phyloP scores from a whole-genome alignment of 2,329 filamentous ascomycete species.

The Trichophyton verrucosum region DNA sequence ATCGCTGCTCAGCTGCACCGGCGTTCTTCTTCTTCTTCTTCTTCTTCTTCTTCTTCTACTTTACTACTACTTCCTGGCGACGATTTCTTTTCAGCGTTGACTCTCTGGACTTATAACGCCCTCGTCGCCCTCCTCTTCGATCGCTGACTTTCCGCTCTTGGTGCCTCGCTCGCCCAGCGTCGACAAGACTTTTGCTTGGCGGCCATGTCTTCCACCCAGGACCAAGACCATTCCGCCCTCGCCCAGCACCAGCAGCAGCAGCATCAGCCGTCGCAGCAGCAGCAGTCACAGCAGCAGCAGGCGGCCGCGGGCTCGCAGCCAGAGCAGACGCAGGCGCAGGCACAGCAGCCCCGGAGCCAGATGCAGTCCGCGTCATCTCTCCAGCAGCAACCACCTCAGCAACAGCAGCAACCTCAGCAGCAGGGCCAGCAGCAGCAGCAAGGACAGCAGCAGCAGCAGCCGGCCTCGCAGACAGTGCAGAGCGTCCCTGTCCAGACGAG shows the following conservation, averaged over 20 bases:
- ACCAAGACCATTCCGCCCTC: conserved; percentile 21
- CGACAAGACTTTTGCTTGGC: conserved; percentile 15
- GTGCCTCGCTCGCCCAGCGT: background rate
- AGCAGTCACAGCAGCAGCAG: conserved; percentile 3
- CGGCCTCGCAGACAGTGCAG: conserved; percentile 15
- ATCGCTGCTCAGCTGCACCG: background rate
- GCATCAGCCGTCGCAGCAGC: conserved; percentile 4
- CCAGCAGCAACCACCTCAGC: conserved; percentile 13
- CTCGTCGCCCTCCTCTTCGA: background rate
- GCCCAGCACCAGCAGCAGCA: conserved; percentile 10
- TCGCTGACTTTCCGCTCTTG: conserved; percentile 1
- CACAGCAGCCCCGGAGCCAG: conserved; percentile 3
- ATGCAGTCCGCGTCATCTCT: conserved; percentile 7
- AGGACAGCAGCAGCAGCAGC: conserved; percentile 11
- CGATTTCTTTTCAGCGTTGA: background rate
- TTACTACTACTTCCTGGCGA: no score
- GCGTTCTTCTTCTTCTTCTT: background rate
- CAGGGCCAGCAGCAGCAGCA: background rate
- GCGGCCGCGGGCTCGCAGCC: background rate
- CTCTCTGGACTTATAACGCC: background rate
- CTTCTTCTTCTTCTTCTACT: background rate
- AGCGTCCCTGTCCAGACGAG: conserved; percentile 16
- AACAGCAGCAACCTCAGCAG: conserved; percentile 8
- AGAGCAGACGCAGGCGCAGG: conserved; percentile 5
- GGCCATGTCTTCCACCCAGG: conserved; percentile 30